These are phyloP conservation scores for Saccharomycopsis sp. DNA, from an alignment of 805 yeast genomes.

Conservation along the genomic window DNA sequence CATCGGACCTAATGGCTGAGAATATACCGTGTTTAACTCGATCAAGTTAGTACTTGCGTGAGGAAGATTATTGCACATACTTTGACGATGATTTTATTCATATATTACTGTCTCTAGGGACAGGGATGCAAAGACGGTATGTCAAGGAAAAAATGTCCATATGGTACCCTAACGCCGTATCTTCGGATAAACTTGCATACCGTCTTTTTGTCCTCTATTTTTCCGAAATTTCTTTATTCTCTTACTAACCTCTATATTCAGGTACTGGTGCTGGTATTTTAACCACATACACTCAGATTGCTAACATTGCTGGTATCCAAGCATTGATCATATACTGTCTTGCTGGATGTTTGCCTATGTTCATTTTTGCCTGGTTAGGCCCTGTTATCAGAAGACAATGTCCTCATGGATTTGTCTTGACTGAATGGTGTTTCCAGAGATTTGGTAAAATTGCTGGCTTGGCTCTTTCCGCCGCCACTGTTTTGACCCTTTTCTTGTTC, in stretches of 20 bases:
- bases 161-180: background rate
- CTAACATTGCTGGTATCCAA: constrained; percentile 78
- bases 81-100: background rate
- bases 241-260: constrained; percentile 24
- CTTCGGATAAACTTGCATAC: too few relatives aligned
- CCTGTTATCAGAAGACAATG: constrained; percentile 72
- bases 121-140: background rate
- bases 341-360: constrained; percentile 76
- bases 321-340: constrained; percentile 78
- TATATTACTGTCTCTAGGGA: background rate
- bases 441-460: constrained; percentile 69
- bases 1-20: too few relatives aligned
- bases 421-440: constrained; percentile 89
- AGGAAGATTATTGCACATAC: constrained; percentile 36
- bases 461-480: constrained; percentile 73
- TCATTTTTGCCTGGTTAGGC: constrained; percentile 76
- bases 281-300: constrained; percentile 81
- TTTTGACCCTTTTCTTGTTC: constrained; percentile 76
- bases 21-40: constrained; percentile 70
- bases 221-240: background rate
- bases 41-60: constrained; percentile 81
- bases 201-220: too few relatives aligned
- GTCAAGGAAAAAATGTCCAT: background rate
- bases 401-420: constrained; percentile 85
- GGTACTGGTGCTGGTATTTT: constrained; percentile 88